A percentile compares a stretch with the other conserved stretches of the same genome.
These are phyloP conservation scores for Paecilomyces sp. DNA, from an alignment of 2,329 filamentous ascomycete genomes.

Conservation along the genomic window DNA sequence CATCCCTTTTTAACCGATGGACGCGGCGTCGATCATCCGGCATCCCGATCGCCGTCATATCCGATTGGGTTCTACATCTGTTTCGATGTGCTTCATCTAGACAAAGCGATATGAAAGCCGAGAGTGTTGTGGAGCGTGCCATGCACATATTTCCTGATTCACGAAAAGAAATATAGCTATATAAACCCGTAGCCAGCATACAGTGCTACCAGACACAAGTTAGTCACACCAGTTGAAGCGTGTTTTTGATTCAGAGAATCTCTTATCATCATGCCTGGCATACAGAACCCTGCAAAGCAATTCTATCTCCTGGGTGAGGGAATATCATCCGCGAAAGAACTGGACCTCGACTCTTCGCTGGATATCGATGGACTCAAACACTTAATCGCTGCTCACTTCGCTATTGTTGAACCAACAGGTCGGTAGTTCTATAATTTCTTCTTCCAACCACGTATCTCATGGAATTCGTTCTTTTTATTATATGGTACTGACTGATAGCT, in stretches of 20 bases:
- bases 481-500: not conserved
- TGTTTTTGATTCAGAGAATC: not conserved
- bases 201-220: not conserved
- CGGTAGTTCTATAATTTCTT: not conserved
- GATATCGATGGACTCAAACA: conserved; percentile 13
- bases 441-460: not conserved
- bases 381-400: conserved; percentile 20
- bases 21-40: not conserved
- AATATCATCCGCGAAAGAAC: not conserved
- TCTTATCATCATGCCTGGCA: not conserved
- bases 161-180: not conserved
- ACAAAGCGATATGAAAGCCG: not conserved
- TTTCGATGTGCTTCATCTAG: not conserved
- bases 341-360: conserved; percentile 12
- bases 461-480: not conserved
- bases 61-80: not conserved
- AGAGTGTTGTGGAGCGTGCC: not conserved
- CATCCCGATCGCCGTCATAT: not conserved
- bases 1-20: not conserved
- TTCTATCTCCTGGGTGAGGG: not conserved
- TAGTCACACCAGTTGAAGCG: not conserved
- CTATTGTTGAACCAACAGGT: conserved; percentile 23
- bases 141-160: not conserved
- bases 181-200: not conserved
- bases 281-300: not conserved